These are phyloP conservation scores for Coniferiporia sulphurascens DNA, from an alignment of 1,284 basidiomycete genomes.

Conservation along the genomic window DNA sequence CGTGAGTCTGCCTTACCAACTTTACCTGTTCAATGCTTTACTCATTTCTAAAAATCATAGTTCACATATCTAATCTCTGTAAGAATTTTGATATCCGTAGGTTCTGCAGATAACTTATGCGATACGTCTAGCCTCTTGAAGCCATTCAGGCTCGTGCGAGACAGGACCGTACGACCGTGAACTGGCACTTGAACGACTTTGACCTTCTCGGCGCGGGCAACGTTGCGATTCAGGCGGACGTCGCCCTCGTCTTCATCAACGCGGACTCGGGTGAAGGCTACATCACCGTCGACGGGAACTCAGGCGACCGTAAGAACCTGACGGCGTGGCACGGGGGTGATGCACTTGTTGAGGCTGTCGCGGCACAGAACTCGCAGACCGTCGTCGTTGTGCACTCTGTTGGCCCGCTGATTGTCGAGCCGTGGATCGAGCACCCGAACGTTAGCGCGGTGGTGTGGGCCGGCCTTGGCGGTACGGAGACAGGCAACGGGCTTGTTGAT, in stretches of 20 bases:
- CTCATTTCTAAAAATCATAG: slow-evolving; percentile 36
- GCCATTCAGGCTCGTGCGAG: slow-evolving; percentile 64
- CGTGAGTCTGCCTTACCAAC: background rate
- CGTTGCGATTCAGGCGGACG: slow-evolving; percentile 48
- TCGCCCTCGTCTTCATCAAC: slow-evolving; percentile 70
- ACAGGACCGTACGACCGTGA: slow-evolving; percentile 55
- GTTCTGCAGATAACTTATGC: background rate
- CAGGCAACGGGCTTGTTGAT: slow-evolving; percentile 72
- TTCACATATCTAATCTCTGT: slow-evolving; percentile 60
- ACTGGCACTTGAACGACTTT: slow-evolving; percentile 64
- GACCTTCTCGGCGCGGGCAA: slow-evolving; percentile 46
- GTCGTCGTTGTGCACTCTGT: slow-evolving; percentile 80
- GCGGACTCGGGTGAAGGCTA: slow-evolving; percentile 74
- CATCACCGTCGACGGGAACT: slow-evolving; percentile 71
- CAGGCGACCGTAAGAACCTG: slow-evolving; percentile 76
- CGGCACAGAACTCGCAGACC: slow-evolving; percentile 67
- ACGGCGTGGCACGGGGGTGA: slow-evolving; percentile 80
- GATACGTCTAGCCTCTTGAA: slow-evolving; percentile 48
- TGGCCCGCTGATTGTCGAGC: slow-evolving; percentile 67
- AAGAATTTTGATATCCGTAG: slow-evolving; percentile 19
- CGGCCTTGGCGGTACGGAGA: slow-evolving; percentile 70
- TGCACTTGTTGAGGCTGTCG: slow-evolving; percentile 52
- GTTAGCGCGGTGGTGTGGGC: slow-evolving; percentile 70
- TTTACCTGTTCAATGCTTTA: slow-evolving; percentile 5
- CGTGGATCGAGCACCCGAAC: slow-evolving; percentile 76